phyloP scores from a whole-genome alignment of 2,329 filamentous ascomycete species.

The Boeremia lycopersici region DNA sequence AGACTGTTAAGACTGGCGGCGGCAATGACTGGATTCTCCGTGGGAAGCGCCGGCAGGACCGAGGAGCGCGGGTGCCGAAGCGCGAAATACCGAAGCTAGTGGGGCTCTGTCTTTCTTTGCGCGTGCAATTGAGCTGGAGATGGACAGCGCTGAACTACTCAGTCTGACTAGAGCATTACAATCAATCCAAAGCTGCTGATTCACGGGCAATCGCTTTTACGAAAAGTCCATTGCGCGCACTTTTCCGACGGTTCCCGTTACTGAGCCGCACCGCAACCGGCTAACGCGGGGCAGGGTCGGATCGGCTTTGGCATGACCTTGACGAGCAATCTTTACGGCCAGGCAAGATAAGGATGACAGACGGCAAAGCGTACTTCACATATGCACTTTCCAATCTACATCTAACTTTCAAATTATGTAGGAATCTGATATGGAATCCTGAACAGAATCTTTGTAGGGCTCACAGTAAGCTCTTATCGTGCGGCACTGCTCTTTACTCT shows the following conservation, averaged over 20 bases:
- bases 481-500: neutral
- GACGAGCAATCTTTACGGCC: neutral
- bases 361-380: neutral
- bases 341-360: neutral
- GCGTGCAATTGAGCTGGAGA: neutral
- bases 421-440: neutral
- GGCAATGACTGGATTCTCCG: slow-evolving; percentile 29
- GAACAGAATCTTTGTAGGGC: neutral
- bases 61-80: slow-evolving; percentile 6
- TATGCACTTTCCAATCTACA: too few relatives aligned
- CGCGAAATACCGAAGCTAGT: slow-evolving; percentile 9
- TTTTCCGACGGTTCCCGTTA: slow-evolving; percentile 10
- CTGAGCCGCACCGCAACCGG: neutral
- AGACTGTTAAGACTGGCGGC: slow-evolving; percentile 23
- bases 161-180: neutral
- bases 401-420: neutral
- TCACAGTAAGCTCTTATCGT: neutral
- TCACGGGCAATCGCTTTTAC: neutral
- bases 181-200: neutral
- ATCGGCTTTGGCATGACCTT: slow-evolving; percentile 2
- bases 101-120: neutral
- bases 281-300: slow-evolving; percentile 7
- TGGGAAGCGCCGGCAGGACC: neutral
- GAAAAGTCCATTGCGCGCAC: neutral
- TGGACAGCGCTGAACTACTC: too few relatives aligned